Conservation (phyloP, 441 rosid species). For the Euphorbia schlechtendalii region DNA sequence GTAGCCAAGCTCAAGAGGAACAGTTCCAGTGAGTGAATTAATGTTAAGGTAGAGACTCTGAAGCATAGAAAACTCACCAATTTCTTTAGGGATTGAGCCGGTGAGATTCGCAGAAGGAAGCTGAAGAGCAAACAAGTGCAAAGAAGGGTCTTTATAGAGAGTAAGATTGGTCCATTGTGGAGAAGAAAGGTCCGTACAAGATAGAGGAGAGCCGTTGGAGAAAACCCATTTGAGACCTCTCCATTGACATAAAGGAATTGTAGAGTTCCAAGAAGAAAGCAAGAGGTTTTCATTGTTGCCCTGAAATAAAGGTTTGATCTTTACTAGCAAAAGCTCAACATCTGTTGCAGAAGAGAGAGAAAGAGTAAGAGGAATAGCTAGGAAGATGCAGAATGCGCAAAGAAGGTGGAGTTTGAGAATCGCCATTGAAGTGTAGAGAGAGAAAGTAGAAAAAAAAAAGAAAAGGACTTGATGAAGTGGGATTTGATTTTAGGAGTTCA, state of each 20-base stretch:
- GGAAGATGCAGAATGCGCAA: slow-evolving; percentile 30
- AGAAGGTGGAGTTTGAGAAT: slow-evolving; percentile 30
- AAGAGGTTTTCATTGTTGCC: slow-evolving; percentile 70
- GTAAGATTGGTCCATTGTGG: slow-evolving; percentile 69
- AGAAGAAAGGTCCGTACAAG: slow-evolving; percentile 53
- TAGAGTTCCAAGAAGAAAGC: slow-evolving; percentile 79
- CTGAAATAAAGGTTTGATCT: slow-evolving; percentile 67
- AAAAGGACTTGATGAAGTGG: neutral
- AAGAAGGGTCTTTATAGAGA: slow-evolving; percentile 62
- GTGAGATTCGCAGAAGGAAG: slow-evolving; percentile 98
- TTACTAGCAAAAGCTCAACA: slow-evolving; percentile 63
- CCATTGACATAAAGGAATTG: slow-evolving; percentile 93
- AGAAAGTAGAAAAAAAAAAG: slow-evolving; percentile 10
- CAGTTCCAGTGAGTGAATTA: slow-evolving; percentile 64
- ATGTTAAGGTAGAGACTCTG: slow-evolving; percentile 67
- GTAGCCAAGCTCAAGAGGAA: slow-evolving; percentile 94
- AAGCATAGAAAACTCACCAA: slow-evolving; percentile 84
- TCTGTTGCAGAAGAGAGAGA: slow-evolving; percentile 42
- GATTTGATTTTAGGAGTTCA: slow-evolving; percentile 17
- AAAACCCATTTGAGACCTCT: slow-evolving; percentile 92
- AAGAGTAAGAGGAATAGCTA: slow-evolving; percentile 13
- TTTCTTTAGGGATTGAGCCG: slow-evolving; percentile 85
- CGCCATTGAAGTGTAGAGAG: slow-evolving; percentile 42
- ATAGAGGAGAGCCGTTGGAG: slow-evolving; percentile 53
- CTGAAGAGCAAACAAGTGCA: slow-evolving; percentile 72